These are phyloP conservation scores for Aureobasidium melanogenum DNA, from an alignment of 2,329 filamentous ascomycete genomes.

Conservation along the genomic window DNA sequence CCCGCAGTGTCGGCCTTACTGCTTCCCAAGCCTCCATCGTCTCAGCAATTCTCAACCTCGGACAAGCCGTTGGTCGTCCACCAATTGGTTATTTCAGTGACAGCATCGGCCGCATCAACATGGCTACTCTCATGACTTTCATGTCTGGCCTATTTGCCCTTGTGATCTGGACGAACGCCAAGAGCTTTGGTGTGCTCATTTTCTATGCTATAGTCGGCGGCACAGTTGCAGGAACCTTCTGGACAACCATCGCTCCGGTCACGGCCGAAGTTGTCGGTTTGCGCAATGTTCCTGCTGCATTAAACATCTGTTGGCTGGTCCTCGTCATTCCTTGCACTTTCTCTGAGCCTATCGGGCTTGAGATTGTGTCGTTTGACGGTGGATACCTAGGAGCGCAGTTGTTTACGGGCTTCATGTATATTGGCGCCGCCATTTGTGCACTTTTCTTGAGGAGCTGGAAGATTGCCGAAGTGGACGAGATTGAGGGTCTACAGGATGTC, in stretches of 20 bases:
- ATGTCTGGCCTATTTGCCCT: slow-evolving; percentile 56
- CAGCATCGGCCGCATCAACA: slow-evolving; percentile 61
- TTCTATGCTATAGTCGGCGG: slow-evolving; percentile 62
- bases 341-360: slow-evolving; percentile 46
- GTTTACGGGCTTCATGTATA: slow-evolving; percentile 54
- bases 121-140: slow-evolving; percentile 57
- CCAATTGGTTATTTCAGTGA: slow-evolving; percentile 67
- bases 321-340: slow-evolving; percentile 63
- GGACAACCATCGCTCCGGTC: slow-evolving; percentile 56
- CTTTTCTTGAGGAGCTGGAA: slow-evolving; percentile 53
- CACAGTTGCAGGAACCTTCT: slow-evolving; percentile 61
- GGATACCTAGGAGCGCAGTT: slow-evolving; percentile 51
- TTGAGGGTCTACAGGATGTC: slow-evolving; percentile 17
- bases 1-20: slow-evolving; percentile 56
- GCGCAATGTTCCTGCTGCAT: slow-evolving; percentile 55
- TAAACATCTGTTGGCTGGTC: slow-evolving; percentile 64
- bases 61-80: slow-evolving; percentile 59
- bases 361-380: slow-evolving; percentile 41
- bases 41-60: slow-evolving; percentile 63
- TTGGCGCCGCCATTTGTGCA: slow-evolving; percentile 45
- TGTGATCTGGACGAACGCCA: slow-evolving; percentile 64
- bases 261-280: slow-evolving; percentile 67
- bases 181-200: slow-evolving; percentile 57
- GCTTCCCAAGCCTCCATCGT: slow-evolving; percentile 60
- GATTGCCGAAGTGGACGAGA: slow-evolving; percentile 43